phyloP scores from a whole-genome alignment of 306 rosid genomes.

The Begonia masoniana region DNA sequence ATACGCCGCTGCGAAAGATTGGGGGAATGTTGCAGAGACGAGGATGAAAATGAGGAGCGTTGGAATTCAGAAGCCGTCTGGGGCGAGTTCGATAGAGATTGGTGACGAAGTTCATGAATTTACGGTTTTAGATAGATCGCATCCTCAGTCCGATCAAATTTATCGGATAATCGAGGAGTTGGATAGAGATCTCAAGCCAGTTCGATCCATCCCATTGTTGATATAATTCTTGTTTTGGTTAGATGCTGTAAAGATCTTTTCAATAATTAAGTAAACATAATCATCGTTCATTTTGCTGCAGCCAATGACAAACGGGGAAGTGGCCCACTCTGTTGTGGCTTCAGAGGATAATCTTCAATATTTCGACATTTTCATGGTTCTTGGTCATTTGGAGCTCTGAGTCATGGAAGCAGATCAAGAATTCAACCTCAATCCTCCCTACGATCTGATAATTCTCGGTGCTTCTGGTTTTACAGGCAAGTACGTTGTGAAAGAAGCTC shows the following conservation, averaged over 20 bases:
- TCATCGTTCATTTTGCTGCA: too few relatives aligned
- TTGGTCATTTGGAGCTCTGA: background rate
- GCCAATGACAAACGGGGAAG: too few relatives aligned
- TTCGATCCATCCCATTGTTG: slow-evolving; percentile 24
- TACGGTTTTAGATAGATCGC: slow-evolving; percentile 56
- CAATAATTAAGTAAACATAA: too few relatives aligned
- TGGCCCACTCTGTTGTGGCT: too few relatives aligned
- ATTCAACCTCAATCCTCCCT: background rate
- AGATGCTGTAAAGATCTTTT: too few relatives aligned
- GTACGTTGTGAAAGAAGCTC: slow-evolving; percentile 55
- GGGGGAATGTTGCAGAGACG: slow-evolving; percentile 47
- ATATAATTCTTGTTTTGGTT: slow-evolving; percentile 6
- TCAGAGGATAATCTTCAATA: too few relatives aligned
- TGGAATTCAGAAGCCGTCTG: slow-evolving; percentile 60
- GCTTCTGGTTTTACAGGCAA: slow-evolving; percentile 92
- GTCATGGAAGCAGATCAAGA: slow-evolving; percentile 16
- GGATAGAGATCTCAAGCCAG: slow-evolving; percentile 38
- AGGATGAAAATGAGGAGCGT: slow-evolving; percentile 48
- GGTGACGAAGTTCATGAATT: slow-evolving; percentile 63
- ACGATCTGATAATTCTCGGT: slow-evolving; percentile 64
- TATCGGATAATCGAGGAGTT: slow-evolving; percentile 60
- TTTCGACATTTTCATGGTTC: too few relatives aligned
- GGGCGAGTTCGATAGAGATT: slow-evolving; percentile 72
- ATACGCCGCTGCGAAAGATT: slow-evolving; percentile 71
- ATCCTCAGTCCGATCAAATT: slow-evolving; percentile 55